These are phyloP conservation scores for Phytophthora tubulina DNA, from an alignment of 352 stramenopile species.

Conservation along the genomic window DNA sequence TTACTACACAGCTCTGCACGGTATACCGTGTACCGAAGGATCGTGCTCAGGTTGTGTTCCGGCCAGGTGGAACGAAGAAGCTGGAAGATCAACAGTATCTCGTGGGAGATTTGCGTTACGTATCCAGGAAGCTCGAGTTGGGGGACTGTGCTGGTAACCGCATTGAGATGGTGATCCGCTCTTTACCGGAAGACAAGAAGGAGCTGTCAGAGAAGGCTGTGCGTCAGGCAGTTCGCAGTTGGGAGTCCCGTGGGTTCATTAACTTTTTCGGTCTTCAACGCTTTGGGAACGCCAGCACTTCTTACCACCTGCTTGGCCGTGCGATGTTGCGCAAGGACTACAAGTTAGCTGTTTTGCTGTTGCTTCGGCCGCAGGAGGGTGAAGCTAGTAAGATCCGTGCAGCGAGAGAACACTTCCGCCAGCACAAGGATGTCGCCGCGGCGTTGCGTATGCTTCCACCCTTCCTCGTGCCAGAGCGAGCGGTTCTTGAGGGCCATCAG, in stretches of 20 bases:
- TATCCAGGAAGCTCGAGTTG: constrained; percentile 82
- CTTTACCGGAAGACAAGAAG: constrained; percentile 74
- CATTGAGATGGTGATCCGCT: constrained; percentile 94
- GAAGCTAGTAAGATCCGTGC: constrained; percentile 84
- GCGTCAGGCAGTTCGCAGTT: constrained; percentile 49
- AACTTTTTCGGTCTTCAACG: constrained; percentile 98
- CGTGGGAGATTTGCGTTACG: constrained; percentile 94
- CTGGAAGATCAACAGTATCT: constrained; percentile 86
- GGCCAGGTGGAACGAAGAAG: constrained; percentile 41
- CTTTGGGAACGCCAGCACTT: constrained; percentile 92
- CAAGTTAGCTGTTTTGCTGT: constrained; percentile 91
- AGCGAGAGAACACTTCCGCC: constrained; percentile 80
- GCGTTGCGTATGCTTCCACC: constrained; percentile 82
- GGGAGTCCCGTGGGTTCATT: constrained; percentile 90
- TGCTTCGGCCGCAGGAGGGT: constrained; percentile 90
- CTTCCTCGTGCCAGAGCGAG: constrained; percentile 75
- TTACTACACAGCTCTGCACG: constrained; percentile 97
- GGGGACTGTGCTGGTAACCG: constrained; percentile 93
- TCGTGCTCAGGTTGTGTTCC: constrained; percentile 60
- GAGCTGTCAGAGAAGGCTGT: constrained; percentile 48
- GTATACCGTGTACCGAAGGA: constrained; percentile 81
- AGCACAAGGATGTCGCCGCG: constrained; percentile 85
- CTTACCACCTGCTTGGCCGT: constrained; percentile 86
- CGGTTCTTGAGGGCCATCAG: constrained; percentile 76
- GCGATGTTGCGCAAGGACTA: constrained; percentile 95